Percentiles rank a stretch among this genome's conserved stretches.
These are phyloP conservation scores for Alnus glutinosa DNA, from an alignment of 306 rosid genomes.

Conservation along the genomic window DNA sequence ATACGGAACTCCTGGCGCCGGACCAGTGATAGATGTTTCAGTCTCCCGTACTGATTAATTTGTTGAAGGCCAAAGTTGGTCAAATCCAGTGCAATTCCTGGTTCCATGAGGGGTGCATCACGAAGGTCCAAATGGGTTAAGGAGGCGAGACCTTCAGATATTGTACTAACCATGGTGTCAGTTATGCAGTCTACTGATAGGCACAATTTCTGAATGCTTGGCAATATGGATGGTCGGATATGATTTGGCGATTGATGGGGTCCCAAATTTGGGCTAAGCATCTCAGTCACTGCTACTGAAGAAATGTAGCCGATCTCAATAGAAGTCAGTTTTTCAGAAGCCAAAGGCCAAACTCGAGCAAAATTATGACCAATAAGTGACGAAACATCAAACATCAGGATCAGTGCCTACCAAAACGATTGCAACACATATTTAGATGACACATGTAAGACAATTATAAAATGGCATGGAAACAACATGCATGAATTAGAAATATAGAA, in stretches of 20 bases:
- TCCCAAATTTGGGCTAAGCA: constrained; percentile 73
- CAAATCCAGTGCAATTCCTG: constrained; percentile 70
- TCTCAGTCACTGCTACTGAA: constrained; percentile 76
- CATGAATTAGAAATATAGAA: not conserved
- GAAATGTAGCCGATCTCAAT: constrained; percentile 90
- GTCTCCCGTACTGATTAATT: constrained; percentile 73
- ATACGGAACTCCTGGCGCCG: constrained; percentile 76
- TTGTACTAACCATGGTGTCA: constrained; percentile 75
- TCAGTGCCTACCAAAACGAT: constrained; percentile 54
- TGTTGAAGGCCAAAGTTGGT: constrained; percentile 89
- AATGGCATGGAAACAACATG: not conserved
- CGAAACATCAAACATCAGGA: constrained; percentile 89
- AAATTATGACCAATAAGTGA: constrained; percentile 68
- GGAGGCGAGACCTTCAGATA: constrained; percentile 62
- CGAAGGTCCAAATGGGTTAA: constrained; percentile 86
- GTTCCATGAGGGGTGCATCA: constrained; percentile 88
- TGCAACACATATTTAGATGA: constrained; percentile 30
- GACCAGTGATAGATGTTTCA: constrained; percentile 82
- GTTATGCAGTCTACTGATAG: constrained; percentile 88
- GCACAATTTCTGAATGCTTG: constrained; percentile 75
- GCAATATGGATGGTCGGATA: constrained; percentile 55
- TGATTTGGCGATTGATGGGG: constrained; percentile 43
- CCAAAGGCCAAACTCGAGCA: constrained; percentile 78
- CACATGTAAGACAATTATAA: constrained; percentile 18
- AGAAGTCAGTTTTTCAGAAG: constrained; percentile 70